Percentiles rank a stretch among this genome's conserved stretches.
Evolutionary conservation across 148 eudicot genomes (phyloP).

Genomic region (Camellia japonica): DNA sequence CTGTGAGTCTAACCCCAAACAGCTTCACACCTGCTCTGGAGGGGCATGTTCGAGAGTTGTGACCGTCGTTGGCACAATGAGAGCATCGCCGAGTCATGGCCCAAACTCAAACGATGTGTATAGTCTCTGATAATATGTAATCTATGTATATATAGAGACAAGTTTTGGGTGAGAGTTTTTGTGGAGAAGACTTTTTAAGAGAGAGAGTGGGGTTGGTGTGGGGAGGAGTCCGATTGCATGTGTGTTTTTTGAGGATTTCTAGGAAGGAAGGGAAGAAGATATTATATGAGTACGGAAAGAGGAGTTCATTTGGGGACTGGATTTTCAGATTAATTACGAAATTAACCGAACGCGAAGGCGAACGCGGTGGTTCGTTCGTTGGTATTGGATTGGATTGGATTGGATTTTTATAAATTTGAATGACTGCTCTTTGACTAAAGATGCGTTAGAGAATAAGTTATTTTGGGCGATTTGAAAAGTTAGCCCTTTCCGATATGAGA

Average conservation of each 20-base stretch:
- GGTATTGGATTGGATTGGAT: too few species aligned
- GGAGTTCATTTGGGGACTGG: constrained; percentile 5
- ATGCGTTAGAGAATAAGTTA: too few species aligned
- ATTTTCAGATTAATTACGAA: constrained; percentile 3
- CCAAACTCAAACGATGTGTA: neutral
- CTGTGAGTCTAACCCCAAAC: constrained; percentile 77
- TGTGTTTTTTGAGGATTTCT: constrained; percentile 18
- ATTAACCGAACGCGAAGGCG: constrained; percentile 5
- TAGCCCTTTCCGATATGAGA: too few species aligned
- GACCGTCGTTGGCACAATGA: constrained; percentile 80
- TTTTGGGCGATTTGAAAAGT: too few species aligned
- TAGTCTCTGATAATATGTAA: neutral
- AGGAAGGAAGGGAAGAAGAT: constrained; percentile 7
- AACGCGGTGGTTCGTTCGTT: constrained; percentile 2
- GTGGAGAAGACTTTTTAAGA: neutral
- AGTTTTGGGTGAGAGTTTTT: neutral
- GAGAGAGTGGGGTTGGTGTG: neutral
- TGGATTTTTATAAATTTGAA: too few species aligned
- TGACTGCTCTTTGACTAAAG: too few species aligned
- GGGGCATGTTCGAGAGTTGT: constrained; percentile 82
- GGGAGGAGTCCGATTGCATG: neutral
- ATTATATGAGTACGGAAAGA: neutral
- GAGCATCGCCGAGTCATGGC: constrained; percentile 84
- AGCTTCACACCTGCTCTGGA: constrained; percentile 42
- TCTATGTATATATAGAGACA: neutral